Evolutionary conservation across 176 grass and related monocot genomes (phyloP).

Genomic region (barley (Hordeum vulgare)): DNA sequence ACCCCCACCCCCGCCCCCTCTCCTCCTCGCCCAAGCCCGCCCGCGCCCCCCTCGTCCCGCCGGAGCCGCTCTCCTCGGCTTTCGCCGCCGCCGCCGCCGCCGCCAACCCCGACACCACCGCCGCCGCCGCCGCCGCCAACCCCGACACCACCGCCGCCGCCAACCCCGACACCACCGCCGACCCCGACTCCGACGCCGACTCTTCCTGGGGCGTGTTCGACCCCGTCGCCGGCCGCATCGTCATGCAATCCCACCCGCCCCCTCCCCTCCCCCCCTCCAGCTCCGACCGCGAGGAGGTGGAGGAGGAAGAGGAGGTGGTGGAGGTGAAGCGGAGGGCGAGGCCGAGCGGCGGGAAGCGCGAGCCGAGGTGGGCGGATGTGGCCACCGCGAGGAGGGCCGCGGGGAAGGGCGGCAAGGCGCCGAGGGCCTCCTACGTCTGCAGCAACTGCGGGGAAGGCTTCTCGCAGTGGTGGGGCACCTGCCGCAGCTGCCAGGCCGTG

Average conservation of each 20-base stretch:
- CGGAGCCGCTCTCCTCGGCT: not conserved
- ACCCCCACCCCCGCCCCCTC: constrained; percentile 10
- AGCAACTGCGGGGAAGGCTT: constrained; percentile 39
- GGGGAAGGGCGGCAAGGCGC: constrained; percentile 33
- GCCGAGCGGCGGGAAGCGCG: not conserved
- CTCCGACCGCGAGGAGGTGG: not conserved
- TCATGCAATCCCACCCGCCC: not conserved
- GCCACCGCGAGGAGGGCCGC: not conserved
- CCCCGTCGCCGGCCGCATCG: constrained; percentile 44
- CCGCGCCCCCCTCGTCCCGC: constrained; percentile 18
- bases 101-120: not conserved
- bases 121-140: too few relatives aligned
- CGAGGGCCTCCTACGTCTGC: constrained; percentile 44
- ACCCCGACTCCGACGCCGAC: not conserved
- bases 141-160: not conserved
- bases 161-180: not conserved
- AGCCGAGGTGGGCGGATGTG: not conserved
- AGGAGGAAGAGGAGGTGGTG: not conserved
- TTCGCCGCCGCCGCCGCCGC: not conserved
- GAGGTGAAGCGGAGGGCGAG: constrained; percentile 8
- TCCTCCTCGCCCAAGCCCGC: not conserved
- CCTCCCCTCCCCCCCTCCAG: not conserved
- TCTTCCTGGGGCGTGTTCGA: constrained; percentile 39
- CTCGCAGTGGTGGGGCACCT: constrained; percentile 77
- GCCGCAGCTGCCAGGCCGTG: constrained; percentile 24